These are phyloP conservation scores for Aethionema arabicum DNA, from an alignment of 345 rosid genomes.

Conservation along the genomic window DNA sequence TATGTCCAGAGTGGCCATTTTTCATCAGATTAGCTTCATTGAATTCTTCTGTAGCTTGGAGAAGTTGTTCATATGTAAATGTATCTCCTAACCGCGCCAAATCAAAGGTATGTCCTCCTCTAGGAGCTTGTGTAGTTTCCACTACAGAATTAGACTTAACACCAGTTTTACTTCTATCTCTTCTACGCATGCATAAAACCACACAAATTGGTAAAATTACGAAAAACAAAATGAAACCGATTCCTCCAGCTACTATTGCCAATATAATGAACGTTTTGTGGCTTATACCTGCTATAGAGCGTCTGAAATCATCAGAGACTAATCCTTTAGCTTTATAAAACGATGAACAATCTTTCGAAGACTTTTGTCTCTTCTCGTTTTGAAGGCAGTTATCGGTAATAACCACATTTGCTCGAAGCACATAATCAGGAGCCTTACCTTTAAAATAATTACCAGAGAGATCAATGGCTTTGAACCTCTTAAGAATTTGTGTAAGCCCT, in stretches of 20 bases:
- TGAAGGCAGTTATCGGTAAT: constrained; percentile 74
- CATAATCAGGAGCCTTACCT: constrained; percentile 73
- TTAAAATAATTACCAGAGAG: constrained; percentile 80
- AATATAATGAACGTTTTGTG: constrained; percentile 49
- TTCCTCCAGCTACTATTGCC: constrained; percentile 66
- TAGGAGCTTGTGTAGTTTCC: constrained; percentile 47
- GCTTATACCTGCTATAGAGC: constrained; percentile 50
- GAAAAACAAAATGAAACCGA: constrained; percentile 50
- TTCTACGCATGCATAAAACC: constrained; percentile 45
- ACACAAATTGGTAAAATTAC: constrained; percentile 44
- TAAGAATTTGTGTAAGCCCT: constrained; percentile 46
- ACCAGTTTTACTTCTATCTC: constrained; percentile 46
- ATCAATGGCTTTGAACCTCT: constrained; percentile 49
- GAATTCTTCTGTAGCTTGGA: constrained; percentile 67
- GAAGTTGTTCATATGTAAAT: constrained; percentile 73
- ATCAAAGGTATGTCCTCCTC: constrained; percentile 48
- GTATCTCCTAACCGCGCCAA: constrained; percentile 71
- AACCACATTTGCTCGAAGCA: constrained; percentile 44
- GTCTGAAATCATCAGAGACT: constrained; percentile 80
- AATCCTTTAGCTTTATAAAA: constrained; percentile 64
- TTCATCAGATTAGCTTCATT: constrained; percentile 73
- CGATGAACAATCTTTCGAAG: constrained; percentile 48
- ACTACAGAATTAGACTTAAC: constrained; percentile 60
- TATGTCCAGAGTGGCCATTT: constrained; percentile 90
- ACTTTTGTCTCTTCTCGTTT: constrained; percentile 56